Base-by-base conservation (phyloP, 345 rosid genomes). In the Citrus cavaleriei region DNA sequence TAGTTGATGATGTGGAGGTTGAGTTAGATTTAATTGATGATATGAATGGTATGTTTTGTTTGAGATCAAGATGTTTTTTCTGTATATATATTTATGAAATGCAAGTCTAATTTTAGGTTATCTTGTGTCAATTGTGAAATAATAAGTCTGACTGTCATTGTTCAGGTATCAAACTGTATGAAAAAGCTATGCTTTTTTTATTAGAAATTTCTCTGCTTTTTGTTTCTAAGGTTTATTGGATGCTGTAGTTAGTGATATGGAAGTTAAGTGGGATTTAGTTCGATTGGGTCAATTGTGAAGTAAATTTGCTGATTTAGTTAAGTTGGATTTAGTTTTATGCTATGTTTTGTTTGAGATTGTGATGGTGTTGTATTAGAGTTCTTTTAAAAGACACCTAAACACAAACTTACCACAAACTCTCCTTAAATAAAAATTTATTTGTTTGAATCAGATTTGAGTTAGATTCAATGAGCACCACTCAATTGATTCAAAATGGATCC, bases 21-120 rank as follows among this genome's bases (percentile, higher is more conserved):
- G 22, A 32, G 5, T 34, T 64, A 8, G n/a, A 12, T 27, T 27
- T 27, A 27, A 27, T 27, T 27, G 27, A 27, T 27, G 27, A 27
- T 30, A 30, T 37, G 10, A 65, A 18, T 32, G 95, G 95, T 92
- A 80, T 61, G 22, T 49, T 71, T 42, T 76, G 22, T n/a, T 75
- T 66, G 51, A 34, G 32, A 37, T 27, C 16, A 13, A 22, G 12
- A 35, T 55, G 30, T 34, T 28, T 73, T 35, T 38, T 60, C 40
- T 14, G 7, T 37, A 22, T 32, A 38, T 38, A 49, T 70, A 46
- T 46, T 46, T 46, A 46, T 46, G 51, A 46, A 10, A 46, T 46
- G 51, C 18, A 46, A 46, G 51, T 12, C 51, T 46, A 13, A 46
- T 46, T 46, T 13, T 46, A 46, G 16, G 51, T 46, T 46, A 46